Percentiles rank a stretch among this genome's conserved stretches.
Conservation (phyloP, 305 asterid species). For the Euphrasia arctica region DNA sequence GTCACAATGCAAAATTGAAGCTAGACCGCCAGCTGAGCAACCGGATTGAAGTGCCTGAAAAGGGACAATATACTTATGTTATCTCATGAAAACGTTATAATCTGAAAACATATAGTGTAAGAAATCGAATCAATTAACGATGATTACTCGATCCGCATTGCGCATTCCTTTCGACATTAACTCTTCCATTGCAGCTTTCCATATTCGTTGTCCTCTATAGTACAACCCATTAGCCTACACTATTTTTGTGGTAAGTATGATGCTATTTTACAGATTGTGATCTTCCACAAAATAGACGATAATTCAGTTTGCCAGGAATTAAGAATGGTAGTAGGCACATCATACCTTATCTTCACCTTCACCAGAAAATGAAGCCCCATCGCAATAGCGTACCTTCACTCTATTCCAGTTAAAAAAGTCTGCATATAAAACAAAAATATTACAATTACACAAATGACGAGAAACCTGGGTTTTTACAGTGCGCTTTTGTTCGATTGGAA, state of each 20-base stretch:
- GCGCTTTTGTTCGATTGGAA: constrained; percentile 13
- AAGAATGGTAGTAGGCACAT: background rate
- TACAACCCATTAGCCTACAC: constrained; percentile 75
- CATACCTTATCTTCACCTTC: constrained; percentile 79
- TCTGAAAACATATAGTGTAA: background rate
- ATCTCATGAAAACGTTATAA: background rate
- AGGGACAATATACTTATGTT: constrained; percentile 4
- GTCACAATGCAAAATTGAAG: constrained; percentile 85
- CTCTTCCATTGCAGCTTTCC: constrained; percentile 70
- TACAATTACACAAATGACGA: background rate
- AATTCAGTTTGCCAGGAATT: background rate
- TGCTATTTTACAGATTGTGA: no score
- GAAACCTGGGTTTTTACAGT: background rate
- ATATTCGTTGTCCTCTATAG: constrained; percentile 87
- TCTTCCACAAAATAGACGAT: background rate
- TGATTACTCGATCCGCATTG: constrained; percentile 56
- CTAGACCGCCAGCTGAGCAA: constrained; percentile 97
- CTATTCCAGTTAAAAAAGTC: constrained; percentile 97
- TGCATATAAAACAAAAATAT: constrained; percentile 29
- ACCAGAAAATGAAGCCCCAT: constrained; percentile 95
- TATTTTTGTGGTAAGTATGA: background rate
- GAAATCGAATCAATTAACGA: background rate
- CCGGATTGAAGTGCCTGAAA: constrained; percentile 77
- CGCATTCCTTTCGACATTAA: constrained; percentile 86
- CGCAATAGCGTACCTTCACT: constrained; percentile 91